Evolutionary conservation across 1,139 yeast genomes (phyloP), one percentile per base, ranked within the genome.

Genomic region (Kluyveromyces marxianus): DNA sequence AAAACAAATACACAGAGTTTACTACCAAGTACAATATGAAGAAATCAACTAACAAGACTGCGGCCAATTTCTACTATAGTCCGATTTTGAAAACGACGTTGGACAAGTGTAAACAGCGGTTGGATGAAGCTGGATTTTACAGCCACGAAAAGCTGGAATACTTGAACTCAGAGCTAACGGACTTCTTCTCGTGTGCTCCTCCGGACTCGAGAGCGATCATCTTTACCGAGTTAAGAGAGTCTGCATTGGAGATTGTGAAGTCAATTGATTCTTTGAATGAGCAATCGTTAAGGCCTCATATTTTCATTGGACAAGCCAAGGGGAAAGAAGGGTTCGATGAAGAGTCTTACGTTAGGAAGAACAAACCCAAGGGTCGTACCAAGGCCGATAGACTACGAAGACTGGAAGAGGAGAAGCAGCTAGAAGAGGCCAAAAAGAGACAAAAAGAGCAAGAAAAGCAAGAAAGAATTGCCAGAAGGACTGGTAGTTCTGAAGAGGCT

Each of bases 201-300:
- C 59, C 64, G 8, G 72, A 75, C 43, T 85, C 96, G 1, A 76
- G 87, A 52, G 95, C 83, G 1, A 92, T 92, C 43, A 74, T 92
- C 0, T 92, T 92, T 60, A 86, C 96, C 0, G 96, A 89, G 59
- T 77, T 79, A 51, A 75, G 99, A 58, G 95, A 86, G 51, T 83
- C 96, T 3, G 97, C 97, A 0, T 69, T 87, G 34, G 97, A 89
- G 52, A 83, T 94, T 44, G 88, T 87, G 1, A 77, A 79, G 48
- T 75, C 80, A 3, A 71, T 92, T 33, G 86, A 81, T 50, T 62
- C 60, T 24, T 56, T 64, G 49, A 55, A 65, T 14, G 66, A 68
- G 14, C 64, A 67, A 3, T 64, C 65, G 1, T 71, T 85, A 27
- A 75, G 77, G 45, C 87, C 98, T 0, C 96, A 88, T 61, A 78